Conservation (phyloP, 352 stramenopile species). For the Phytopythium kandeliae region DNA sequence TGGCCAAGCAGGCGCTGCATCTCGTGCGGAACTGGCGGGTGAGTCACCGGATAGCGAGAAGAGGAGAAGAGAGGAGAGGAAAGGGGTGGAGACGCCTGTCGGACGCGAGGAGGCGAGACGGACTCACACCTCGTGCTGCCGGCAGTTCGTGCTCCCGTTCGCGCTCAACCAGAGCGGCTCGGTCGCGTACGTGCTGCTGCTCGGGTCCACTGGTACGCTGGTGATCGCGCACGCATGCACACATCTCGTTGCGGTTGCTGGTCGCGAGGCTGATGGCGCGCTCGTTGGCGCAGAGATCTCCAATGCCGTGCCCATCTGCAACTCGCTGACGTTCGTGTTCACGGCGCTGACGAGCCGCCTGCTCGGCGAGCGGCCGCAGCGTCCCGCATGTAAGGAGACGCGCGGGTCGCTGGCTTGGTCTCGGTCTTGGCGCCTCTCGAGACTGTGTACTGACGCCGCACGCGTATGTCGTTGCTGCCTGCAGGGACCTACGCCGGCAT, state of each 20-base stretch:
- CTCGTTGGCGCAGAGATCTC: slow-evolving; percentile 58
- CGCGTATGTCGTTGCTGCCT: background rate
- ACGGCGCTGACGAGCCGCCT: slow-evolving; percentile 76
- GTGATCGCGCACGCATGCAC: no score
- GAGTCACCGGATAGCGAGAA: background rate
- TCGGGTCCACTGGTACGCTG: slow-evolving; percentile 55
- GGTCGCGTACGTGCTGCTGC: slow-evolving; percentile 70
- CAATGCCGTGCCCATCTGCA: slow-evolving; percentile 84
- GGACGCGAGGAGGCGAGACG: no score
- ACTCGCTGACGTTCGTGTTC: slow-evolving; percentile 86
- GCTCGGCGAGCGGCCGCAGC: slow-evolving; percentile 64
- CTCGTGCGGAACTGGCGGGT: slow-evolving; percentile 76
- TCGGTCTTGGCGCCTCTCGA: background rate
- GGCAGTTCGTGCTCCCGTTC: slow-evolving; percentile 80
- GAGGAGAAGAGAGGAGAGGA: no score
- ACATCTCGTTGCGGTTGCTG: no score
- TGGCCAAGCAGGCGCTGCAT: slow-evolving; percentile 34
- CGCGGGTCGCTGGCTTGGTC: background rate
- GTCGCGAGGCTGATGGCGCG: no score
- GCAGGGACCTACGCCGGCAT: slow-evolving; percentile 60
- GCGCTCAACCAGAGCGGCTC: slow-evolving; percentile 81
- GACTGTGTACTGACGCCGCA: no score
- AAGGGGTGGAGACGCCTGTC: no score
- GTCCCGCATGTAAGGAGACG: slow-evolving; percentile 49
- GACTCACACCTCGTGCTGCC: no score